Evolutionary conservation across 768 basidiomycete species (phyloP).

Genomic region (Pilatotrama ljubarskyi): DNA sequence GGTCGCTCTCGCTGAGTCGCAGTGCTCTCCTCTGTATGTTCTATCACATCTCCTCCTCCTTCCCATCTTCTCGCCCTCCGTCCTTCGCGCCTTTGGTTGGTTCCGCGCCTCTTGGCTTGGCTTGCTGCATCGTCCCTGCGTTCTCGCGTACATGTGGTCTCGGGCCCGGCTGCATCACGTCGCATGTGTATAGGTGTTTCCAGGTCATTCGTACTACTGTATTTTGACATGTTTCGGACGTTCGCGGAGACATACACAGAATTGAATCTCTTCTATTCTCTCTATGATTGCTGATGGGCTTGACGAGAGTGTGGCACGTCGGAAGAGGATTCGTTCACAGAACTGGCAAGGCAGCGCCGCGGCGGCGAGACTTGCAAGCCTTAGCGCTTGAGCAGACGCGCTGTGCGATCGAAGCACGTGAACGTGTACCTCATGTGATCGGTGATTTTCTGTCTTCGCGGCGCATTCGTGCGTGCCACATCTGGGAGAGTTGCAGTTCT

Average conservation of each 20-base stretch:
- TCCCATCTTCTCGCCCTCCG: background rate
- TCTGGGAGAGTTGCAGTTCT: background rate
- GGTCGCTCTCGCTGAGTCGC: slow-evolving; percentile 1
- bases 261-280: background rate
- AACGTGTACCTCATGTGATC: slow-evolving; percentile 9
- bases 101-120: background rate
- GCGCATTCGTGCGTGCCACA: too few species aligned
- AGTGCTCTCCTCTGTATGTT: slow-evolving; percentile 17
- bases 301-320: too few species aligned
- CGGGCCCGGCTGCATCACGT: background rate
- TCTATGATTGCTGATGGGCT: too few species aligned
- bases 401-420: slow-evolving; percentile 4
- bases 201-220: slow-evolving; percentile 3
- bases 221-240: background rate
- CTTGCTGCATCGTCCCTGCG: slow-evolving; percentile 2
- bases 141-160: background rate
- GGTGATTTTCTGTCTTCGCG: slow-evolving; percentile 1
- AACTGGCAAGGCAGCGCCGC: too few species aligned
- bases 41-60: background rate
- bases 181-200: slow-evolving; percentile 10
- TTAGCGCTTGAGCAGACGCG: background rate
- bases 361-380: too few species aligned
- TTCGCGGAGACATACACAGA: background rate
- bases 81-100: background rate
- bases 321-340: too few species aligned